A percentile compares a stretch with the other conserved stretches of the same genome.
phyloP scores from a whole-genome alignment of 2,329 filamentous ascomycete genomes.

The Colletotrichum sp. region DNA sequence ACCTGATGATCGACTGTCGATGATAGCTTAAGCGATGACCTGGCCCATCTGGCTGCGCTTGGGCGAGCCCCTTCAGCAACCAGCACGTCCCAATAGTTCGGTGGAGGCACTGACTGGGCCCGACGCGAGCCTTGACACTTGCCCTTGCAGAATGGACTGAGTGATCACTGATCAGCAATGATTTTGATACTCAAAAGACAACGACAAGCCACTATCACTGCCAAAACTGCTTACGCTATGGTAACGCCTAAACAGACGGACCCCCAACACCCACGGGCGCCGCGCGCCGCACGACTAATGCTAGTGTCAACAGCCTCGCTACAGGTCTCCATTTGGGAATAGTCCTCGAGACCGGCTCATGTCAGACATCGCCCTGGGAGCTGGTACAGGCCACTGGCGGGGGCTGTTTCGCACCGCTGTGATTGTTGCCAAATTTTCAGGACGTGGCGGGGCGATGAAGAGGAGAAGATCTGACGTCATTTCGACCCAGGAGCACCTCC shows the following conservation, averaged over 20 bases:
- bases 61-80: background rate
- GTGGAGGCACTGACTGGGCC: slow-evolving; percentile 7
- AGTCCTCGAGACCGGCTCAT: slow-evolving; percentile 4
- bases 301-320: background rate
- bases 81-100: slow-evolving; percentile 20
- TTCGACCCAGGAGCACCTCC: background rate
- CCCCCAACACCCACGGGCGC: background rate
- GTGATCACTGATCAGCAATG: background rate
- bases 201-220: background rate
- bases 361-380: background rate
- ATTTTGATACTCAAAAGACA: background rate
- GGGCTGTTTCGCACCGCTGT: background rate
- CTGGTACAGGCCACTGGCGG: background rate
- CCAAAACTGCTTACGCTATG: background rate
- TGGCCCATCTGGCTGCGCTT: background rate
- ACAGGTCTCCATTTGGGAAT: background rate
- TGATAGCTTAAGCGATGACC: background rate
- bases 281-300: background rate
- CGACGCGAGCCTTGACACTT: background rate
- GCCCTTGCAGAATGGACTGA: background rate
- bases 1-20: slow-evolving; percentile 3
- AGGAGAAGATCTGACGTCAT: slow-evolving; percentile 12
- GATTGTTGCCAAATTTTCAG: background rate
- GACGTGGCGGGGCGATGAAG: background rate
- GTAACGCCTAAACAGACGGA: background rate